These are phyloP conservation scores for Saccharata proteae DNA, from an alignment of 2,329 filamentous ascomycete species.

Conservation along the genomic window DNA sequence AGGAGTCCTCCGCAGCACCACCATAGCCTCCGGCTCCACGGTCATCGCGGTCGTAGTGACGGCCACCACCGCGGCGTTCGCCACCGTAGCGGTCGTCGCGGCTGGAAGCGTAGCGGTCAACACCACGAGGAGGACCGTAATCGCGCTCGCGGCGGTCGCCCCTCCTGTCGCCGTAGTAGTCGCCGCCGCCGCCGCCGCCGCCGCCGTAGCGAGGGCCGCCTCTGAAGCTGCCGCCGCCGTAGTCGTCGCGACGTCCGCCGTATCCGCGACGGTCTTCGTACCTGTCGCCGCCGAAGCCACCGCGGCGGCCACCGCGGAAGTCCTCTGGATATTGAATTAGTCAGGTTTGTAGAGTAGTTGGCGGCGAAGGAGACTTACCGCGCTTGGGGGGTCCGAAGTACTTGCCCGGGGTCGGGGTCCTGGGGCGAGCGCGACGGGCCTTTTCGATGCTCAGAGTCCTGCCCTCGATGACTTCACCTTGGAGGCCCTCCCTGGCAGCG, in stretches of 20 bases:
- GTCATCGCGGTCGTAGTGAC: conserved; percentile 36
- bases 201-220: conserved; percentile 24
- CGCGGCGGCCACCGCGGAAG: conserved; percentile 34
- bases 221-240: conserved; percentile 26
- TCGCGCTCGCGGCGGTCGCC: conserved; percentile 27
- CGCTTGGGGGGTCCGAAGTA: conserved; percentile 98
- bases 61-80: conserved; percentile 46
- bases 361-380: conserved; percentile 54
- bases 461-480: conserved; percentile 90
- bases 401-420: conserved; percentile 94
- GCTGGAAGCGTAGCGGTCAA: conserved; percentile 24
- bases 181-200: conserved; percentile 19
- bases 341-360: conserved; percentile 8
- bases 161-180: conserved; percentile 34
- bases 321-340: conserved; percentile 23
- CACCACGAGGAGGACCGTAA: conserved; percentile 24
- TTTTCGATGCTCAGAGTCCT: conserved; percentile 97
- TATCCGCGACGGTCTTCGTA: conserved; percentile 28
- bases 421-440: conserved; percentile 85
- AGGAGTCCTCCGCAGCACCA: conserved; percentile 22
- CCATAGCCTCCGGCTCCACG: conserved; percentile 23
- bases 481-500: conserved; percentile 88
- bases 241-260: conserved; percentile 30
- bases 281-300: conserved; percentile 38
- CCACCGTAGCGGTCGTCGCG: conserved; percentile 50